Evolutionary conservation across 768 basidiomycete species (phyloP), one percentile per base, ranked within the genome.

Genomic region (Psilocybe subaeruginosa): DNA sequence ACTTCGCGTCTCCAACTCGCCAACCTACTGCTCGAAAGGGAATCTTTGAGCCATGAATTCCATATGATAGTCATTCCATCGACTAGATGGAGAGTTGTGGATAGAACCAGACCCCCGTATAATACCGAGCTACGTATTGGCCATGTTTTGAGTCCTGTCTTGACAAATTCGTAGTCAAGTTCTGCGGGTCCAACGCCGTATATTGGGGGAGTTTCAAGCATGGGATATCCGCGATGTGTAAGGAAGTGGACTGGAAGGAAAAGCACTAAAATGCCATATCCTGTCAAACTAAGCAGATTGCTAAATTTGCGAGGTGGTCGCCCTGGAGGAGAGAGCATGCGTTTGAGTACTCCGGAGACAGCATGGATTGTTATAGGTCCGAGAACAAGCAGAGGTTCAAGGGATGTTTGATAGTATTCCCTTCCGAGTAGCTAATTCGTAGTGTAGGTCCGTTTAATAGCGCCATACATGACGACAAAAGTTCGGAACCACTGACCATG

Each of bases 101-200:
- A 78, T 1, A 75, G 74, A 0, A 90, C 81, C 8, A 95, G 80
- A 0, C 83, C 87, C 1, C 78, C 71, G 66, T 95, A 94, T 47
- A 88, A 71, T 2, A 84, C 58, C 82, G 82, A 86, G 67, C 82
- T 89, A 41, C 83, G 77, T 69, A 76, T 73, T 0, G 91, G 90
- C 83, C 87, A 92, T 16, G 60, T 74, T 14, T 78, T 77, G 41
- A 94, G 72, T 2, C 85, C 90, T 4, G 83, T 80, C 70, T 94
- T 93, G 59, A 95, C 91, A 70, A 88, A 94, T 64, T 93, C 90
- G 70, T 83, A 95, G 73, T 92, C 88, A 39, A 95, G 81, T 67
- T 95, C 92, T 0, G 88, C 79, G 0, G 93, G 92, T 14, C 88
- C 85, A 23, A 94, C 77, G 2, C 79, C 72, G 50, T 75, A 74